Conservation (phyloP, 2,329 filamentous ascomycete species). For the Lecanicillium sp. region DNA sequence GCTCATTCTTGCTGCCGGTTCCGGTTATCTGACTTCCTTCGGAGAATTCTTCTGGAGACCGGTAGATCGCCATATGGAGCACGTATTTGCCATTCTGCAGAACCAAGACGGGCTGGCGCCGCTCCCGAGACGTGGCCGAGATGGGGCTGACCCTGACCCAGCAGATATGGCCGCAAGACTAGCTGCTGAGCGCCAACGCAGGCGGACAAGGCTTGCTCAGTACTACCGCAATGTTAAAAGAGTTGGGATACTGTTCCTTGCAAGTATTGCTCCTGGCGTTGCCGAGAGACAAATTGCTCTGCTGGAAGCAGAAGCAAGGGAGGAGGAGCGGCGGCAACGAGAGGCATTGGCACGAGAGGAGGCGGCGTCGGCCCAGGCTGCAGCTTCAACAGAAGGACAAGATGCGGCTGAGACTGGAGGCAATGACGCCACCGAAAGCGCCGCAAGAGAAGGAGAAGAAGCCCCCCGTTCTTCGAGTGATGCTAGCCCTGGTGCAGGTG, state of each 20-base stretch:
- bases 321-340: conserved; percentile 31
- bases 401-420: neutral
- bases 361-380: conserved; percentile 17
- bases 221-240: conserved; percentile 50
- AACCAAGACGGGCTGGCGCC: conserved; percentile 23
- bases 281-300: conserved; percentile 58
- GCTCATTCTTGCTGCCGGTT: conserved; percentile 51
- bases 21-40: conserved; percentile 48
- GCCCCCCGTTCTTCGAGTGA: too few species aligned
- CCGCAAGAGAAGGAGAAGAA: too few species aligned
- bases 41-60: conserved; percentile 49
- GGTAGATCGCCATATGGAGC: conserved; percentile 50
- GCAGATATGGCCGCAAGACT: conserved; percentile 46
- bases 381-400: conserved; percentile 15
- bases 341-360: conserved; percentile 27
- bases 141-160: conserved; percentile 31
- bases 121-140: conserved; percentile 16
- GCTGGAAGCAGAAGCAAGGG: conserved; percentile 43
- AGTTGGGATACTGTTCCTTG: conserved; percentile 54
- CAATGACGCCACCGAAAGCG: neutral
- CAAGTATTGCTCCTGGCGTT: conserved; percentile 58
- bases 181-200: conserved; percentile 29
- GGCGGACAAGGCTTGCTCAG: conserved; percentile 22
- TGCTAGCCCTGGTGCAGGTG: too few species aligned
- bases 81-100: conserved; percentile 45